These are phyloP conservation scores for Nematocida sp. DNA, from an alignment of 371 early-diverging fungal species.

Conservation along the genomic window DNA sequence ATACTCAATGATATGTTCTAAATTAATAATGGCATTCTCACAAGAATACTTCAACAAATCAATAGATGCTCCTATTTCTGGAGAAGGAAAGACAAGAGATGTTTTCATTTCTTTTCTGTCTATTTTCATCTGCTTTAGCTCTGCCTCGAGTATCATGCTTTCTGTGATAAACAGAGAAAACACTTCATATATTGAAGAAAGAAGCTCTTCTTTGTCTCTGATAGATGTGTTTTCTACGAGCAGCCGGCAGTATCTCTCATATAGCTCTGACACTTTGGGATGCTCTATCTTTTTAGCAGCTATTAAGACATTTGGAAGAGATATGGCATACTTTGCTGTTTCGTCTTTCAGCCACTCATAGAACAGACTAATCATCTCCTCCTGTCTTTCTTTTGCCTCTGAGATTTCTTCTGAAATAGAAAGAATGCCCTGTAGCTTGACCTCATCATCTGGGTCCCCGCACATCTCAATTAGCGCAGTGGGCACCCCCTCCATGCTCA, in stretches of 20 bases:
- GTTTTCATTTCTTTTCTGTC: background rate
- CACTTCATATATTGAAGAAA: background rate
- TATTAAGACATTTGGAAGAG: conserved; percentile 8
- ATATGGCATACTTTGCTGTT: background rate
- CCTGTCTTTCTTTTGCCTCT: background rate
- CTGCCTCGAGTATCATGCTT: conserved; percentile 2
- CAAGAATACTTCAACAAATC: background rate
- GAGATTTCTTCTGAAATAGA: conserved; percentile 27
- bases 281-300: conserved; percentile 18
- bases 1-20: conserved; percentile 12
- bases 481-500: background rate
- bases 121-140: conserved; percentile 23
- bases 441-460: conserved; percentile 42
- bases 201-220: background rate
- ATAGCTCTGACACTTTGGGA: conserved; percentile 1
- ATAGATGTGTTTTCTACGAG: background rate
- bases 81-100: conserved; percentile 38
- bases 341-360: background rate
- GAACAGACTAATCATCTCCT: conserved; percentile 13
- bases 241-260: conserved; percentile 19
- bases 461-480: background rate
- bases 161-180: conserved; percentile 22
- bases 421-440: conserved; percentile 16
- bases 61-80: background rate
- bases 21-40: conserved; percentile 7